Evolutionary conservation across 257 asterid genomes (phyloP).

Genomic region (Nicotiana undulata): DNA sequence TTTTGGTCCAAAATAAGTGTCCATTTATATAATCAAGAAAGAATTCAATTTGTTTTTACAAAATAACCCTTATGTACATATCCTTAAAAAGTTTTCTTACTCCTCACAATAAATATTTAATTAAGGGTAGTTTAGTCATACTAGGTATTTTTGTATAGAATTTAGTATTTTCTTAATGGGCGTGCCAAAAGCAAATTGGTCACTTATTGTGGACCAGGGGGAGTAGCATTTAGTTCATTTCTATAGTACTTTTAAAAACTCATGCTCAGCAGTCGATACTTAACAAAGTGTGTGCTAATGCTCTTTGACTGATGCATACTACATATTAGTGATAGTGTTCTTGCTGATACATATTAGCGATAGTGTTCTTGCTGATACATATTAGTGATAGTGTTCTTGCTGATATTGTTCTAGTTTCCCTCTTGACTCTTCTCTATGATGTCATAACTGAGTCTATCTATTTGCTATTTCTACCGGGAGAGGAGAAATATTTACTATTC

Average conservation of each 20-base stretch:
- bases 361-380: neutral
- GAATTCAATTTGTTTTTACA: too few species aligned
- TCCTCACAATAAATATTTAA: too few species aligned
- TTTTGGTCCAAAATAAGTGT: too few species aligned
- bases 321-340: neutral
- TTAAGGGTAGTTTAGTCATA: too few species aligned
- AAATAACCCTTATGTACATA: too few species aligned
- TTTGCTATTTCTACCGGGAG: neutral
- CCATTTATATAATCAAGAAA: too few species aligned
- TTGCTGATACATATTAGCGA: neutral
- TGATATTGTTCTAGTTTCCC: neutral
- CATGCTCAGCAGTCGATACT: neutral
- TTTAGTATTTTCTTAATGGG: too few species aligned
- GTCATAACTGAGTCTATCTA: neutral
- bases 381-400: neutral
- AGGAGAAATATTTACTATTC: neutral
- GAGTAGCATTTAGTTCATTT: neutral
- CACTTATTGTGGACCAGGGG: too few species aligned
- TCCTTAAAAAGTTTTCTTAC: too few species aligned
- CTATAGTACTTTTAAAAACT: neutral
- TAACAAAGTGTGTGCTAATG: neutral
- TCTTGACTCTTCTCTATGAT: neutral
- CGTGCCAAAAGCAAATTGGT: too few species aligned
- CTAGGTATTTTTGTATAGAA: too few species aligned
- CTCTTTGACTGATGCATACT: neutral